Base-by-base conservation (phyloP, 2,329 filamentous ascomycete species). In the Botrytis sinoallii region DNA sequence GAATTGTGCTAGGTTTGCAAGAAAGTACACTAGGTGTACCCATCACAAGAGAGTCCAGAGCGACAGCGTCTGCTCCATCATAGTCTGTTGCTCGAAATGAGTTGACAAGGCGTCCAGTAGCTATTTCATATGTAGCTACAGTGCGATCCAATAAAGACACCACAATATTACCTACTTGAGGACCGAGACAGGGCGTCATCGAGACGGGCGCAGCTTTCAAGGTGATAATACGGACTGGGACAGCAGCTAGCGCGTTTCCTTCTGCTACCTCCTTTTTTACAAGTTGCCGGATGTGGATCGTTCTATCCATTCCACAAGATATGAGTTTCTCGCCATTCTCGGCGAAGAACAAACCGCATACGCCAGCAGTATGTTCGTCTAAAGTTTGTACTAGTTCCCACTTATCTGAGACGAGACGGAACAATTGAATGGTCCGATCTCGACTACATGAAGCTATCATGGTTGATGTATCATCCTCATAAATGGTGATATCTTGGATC, bases 341-440 rank as follows among this genome's bases (percentile, higher is more conserved):
- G 4, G 92, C 89, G 74, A 97, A 94, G 14, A 95, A 86, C 42
- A 98, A 84, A 86, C 86, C 80, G 91, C 90, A 72, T 88, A 99
- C 95, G 76, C 93, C 93, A 35, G 94, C 93, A 44, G 94, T 90
- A 82, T 98, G 97, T 78, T 99, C 95, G 73, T 93, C 90, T 80
- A 98, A 88, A 0, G 96, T 99, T 82, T 99, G 96, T 70, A 97
- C 88, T 73, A 98, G 88, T 74, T 92, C 88, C 82, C 97, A 92
- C 4, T 83, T 83, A 3, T 89, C 87, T 20, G 83, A 85, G 1
- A 84, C 83, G 38, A 86, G 85, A 40, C 86, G 85, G 81, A 98
- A 98, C n/a, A 99, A 84, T 81, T 99, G 96, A 1, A 95, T 89
- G n/a, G 92, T 97, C 69, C 96, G 91, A 82, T 99, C 96, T 77